Conservation (phyloP, 257 asterid genomes). For the Petunia secreta region DNA sequence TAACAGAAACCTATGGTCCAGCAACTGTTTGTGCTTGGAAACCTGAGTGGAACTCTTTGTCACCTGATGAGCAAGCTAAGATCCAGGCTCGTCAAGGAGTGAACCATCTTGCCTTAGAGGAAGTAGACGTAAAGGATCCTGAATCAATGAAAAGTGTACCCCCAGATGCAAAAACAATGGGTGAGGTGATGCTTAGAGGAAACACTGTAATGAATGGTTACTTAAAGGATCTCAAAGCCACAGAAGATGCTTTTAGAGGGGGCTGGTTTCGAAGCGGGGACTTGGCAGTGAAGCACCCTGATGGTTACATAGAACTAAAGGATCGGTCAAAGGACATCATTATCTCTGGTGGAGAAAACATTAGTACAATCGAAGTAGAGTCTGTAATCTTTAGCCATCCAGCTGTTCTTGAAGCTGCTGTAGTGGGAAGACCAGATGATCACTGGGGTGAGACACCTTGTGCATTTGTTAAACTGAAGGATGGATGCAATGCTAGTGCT, state of each 20-base stretch:
- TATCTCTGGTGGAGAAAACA: constrained; percentile 11
- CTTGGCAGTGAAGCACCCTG: constrained; percentile 16
- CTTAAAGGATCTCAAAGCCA: constrained; percentile 3
- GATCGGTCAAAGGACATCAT: constrained; percentile 4
- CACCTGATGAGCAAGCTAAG: constrained; percentile 16
- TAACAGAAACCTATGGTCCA: constrained; percentile 18
- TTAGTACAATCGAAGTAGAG: background rate
- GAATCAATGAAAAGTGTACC: constrained; percentile 9
- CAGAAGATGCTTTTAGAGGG: constrained; percentile 18
- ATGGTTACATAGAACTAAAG: constrained; percentile 21
- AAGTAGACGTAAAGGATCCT: constrained; percentile 3
- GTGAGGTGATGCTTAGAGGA: constrained; percentile 22
- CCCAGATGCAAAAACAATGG: constrained; percentile 4
- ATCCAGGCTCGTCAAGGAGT: constrained; percentile 21
- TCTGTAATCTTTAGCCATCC: too few relatives aligned
- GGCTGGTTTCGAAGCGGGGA: constrained; percentile 22
- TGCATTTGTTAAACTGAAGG: too few relatives aligned
- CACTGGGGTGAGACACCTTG: too few relatives aligned
- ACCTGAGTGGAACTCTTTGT: constrained; percentile 18
- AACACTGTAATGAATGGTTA: constrained; percentile 23
- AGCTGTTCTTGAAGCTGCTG: too few relatives aligned
- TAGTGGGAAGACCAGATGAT: too few relatives aligned
- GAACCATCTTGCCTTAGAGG: background rate
- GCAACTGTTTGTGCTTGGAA: constrained; percentile 19
- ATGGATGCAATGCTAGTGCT: too few relatives aligned